Evolutionary conservation across 345 rosid genomes (phyloP), one percentile per base, ranked within the genome.

Genomic region (Hypericum androsaemum): DNA sequence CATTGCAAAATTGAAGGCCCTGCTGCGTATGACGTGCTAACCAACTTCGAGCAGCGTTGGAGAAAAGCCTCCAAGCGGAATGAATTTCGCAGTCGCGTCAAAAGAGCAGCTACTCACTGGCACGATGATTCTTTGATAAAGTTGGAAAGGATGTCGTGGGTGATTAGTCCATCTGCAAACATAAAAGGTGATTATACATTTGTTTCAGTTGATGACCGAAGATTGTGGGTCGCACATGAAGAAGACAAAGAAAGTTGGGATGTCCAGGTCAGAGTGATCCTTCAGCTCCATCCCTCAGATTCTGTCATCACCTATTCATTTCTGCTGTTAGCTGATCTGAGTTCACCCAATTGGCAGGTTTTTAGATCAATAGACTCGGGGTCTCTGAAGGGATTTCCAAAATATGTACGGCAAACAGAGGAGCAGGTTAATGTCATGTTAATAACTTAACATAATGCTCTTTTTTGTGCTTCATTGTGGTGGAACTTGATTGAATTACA

Each of bases 31-130:
- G 97, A 88, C 41, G 73, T 88, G 50, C 95, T 84, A 17, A 72
- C 66, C 43, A 88, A 88, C 66, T 88, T 88, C 54, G 97, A 88
- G 74, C 92, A 88, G 72, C 84, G 97, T 28, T 88, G 97, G 97
- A 80, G 54, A 62, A 88, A 86, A 64, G 97, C 95, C 13, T 64
- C 89, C 36, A 85, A 36, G 64, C 79, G 88, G 88, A 72, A 81
- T 3, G 85, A 79, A 65, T 54, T 85, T 60, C 82, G 86, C 53
- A 71, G 52, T 12, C 71, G 75, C 38, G 73, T 85, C 43, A 83
- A 79, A 65, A 80, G 72, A 56, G 85, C 77, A 38, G 32, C 32
- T 22, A 66, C 79, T 12, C 81, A 46, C 5, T 85, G 95, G 97
- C 89, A 75, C 32, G 97, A 88, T 37, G 97, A 88, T 66, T 66